phyloP scores from a whole-genome alignment of 2,329 filamentous ascomycete genomes.

The Fusarium incarnatum region DNA sequence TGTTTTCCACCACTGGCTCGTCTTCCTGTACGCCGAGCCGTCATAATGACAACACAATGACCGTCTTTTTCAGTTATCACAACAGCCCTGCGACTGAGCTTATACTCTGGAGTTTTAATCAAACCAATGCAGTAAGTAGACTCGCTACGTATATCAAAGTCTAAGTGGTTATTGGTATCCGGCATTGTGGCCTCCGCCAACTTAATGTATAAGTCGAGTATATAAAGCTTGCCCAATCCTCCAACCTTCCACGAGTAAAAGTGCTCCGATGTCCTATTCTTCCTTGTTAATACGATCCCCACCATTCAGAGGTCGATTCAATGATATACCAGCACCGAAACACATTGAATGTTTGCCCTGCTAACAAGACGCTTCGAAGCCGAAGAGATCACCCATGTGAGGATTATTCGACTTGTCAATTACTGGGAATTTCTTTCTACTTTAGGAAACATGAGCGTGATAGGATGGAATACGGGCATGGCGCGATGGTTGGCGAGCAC shows the following conservation, averaged over 20 bases:
- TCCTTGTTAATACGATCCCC: background rate
- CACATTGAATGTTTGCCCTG: background rate
- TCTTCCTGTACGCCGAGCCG: background rate
- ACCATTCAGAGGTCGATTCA: background rate
- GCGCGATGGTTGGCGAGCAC: background rate
- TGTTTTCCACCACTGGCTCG: background rate
- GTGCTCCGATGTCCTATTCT: background rate
- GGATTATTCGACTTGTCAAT: background rate
- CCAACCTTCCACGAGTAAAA: background rate
- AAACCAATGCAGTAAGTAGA: background rate
- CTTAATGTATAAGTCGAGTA: background rate
- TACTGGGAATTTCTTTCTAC: background rate
- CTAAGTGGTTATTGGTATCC: background rate
- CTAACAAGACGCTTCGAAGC: background rate
- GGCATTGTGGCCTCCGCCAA: background rate
- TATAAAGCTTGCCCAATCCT: background rate
- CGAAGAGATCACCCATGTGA: background rate
- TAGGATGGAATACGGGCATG: background rate
- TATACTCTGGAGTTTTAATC: background rate
- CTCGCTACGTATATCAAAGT: too few relatives aligned
- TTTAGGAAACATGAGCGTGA: background rate
- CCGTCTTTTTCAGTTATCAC: background rate
- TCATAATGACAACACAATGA: conserved; percentile 20
- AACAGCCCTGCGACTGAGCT: background rate
- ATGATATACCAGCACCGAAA: background rate